Evolutionary conservation across 2,329 filamentous ascomycete genomes (phyloP).

Genomic region (Nemania sp.): DNA sequence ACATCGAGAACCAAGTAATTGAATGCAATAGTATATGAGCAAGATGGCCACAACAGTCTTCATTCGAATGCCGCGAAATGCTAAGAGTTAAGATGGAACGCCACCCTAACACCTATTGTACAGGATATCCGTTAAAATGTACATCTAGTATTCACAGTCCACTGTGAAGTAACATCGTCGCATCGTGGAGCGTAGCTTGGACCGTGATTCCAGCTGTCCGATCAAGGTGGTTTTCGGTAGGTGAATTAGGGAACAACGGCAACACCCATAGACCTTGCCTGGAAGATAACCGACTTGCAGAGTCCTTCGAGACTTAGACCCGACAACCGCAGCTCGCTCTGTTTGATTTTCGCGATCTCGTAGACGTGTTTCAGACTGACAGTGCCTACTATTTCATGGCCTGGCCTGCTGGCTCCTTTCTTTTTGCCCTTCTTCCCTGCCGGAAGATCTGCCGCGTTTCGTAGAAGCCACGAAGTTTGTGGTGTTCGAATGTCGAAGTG

Average conservation of each 20-base stretch:
- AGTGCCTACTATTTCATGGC: constrained; percentile 76
- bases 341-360: constrained; percentile 97
- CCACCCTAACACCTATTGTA: constrained; percentile 2
- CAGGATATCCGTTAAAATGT: constrained; percentile 8
- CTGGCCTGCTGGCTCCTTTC: constrained; percentile 75
- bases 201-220: not conserved
- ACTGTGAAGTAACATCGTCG: not conserved
- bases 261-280: constrained; percentile 76
- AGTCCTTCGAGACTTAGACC: constrained; percentile 71
- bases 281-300: constrained; percentile 73
- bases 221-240: not conserved
- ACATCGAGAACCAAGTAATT: no score
- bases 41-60: not conserved
- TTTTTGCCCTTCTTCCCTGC: constrained; percentile 74
- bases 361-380: constrained; percentile 94
- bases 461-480: constrained; percentile 86
- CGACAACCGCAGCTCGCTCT: constrained; percentile 72
- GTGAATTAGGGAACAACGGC: constrained; percentile 58
- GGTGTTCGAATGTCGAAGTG: constrained; percentile 92
- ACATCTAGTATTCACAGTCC: constrained; percentile 19
- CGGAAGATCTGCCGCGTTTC: constrained; percentile 78
- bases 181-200: not conserved
- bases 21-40: no score
- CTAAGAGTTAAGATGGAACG: not conserved
- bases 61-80: not conserved